Evolutionary conservation across 371 early-diverging fungal species (phyloP).

Genomic region (Scutellospora calospora): DNA sequence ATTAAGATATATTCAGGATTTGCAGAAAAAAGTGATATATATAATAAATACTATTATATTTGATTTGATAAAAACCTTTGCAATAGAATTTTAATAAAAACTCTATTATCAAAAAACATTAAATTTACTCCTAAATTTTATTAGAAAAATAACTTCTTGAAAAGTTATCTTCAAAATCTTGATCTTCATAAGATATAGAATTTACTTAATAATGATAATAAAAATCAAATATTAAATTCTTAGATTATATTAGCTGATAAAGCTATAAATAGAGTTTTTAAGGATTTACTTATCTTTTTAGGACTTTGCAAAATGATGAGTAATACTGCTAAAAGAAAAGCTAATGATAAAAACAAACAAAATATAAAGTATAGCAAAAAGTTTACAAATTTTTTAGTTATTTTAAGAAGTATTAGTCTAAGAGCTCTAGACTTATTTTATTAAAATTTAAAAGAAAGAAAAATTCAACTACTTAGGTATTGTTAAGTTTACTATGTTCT

Average conservation of each 20-base stretch:
- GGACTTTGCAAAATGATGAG: neutral
- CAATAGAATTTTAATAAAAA: neutral
- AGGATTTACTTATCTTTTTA: neutral
- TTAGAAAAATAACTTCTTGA: neutral
- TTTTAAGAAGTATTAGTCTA: constrained; percentile 7
- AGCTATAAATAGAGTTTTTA: neutral
- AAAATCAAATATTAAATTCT: neutral
- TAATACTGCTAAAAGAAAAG: neutral
- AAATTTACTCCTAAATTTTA: neutral
- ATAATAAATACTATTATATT: neutral
- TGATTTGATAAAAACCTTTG: neutral
- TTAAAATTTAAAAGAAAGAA: neutral
- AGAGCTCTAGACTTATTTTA: neutral
- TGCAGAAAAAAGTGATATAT: neutral
- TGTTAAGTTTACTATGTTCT: no score
- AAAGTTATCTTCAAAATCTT: neutral
- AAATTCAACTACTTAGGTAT: neutral
- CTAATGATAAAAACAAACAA: neutral
- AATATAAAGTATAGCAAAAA: constrained; percentile 1
- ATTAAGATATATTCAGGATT: no score
- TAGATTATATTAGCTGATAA: neutral
- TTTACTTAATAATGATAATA: neutral
- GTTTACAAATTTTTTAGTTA: constrained; percentile 8
- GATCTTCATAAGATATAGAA: neutral
- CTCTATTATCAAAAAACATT: neutral